Evolutionary conservation across 768 basidiomycete genomes (phyloP).

Genomic region (Macrolepiota dolichaula): DNA sequence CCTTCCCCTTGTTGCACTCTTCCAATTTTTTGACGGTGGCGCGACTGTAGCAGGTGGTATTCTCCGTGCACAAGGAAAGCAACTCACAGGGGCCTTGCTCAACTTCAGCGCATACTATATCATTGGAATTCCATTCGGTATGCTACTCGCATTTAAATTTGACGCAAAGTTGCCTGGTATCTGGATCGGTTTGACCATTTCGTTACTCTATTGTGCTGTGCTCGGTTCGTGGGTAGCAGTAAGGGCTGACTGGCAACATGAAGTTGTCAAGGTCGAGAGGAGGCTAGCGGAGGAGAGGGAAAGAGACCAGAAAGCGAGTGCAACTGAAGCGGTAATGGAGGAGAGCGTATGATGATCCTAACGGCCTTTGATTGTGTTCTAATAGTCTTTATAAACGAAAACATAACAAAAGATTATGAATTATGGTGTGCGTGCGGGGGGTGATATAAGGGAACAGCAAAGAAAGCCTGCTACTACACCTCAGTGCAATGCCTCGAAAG

Average conservation of each 20-base stretch:
- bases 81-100: constrained; percentile 73
- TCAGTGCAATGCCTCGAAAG: background rate
- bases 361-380: background rate
- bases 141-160: constrained; percentile 68
- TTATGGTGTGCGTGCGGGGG: background rate
- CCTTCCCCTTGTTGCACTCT: constrained; percentile 71
- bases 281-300: constrained; percentile 46
- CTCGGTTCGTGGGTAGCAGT: constrained; percentile 54
- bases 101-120: constrained; percentile 83
- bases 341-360: background rate
- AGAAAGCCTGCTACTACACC: background rate
- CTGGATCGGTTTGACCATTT: constrained; percentile 79
- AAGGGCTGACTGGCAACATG: constrained; percentile 63
- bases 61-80: constrained; percentile 80
- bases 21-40: constrained; percentile 85
- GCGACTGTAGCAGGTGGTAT: constrained; percentile 70
- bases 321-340: background rate
- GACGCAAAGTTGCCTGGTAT: constrained; percentile 65
- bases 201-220: constrained; percentile 55
- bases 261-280: constrained; percentile 59
- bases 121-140: constrained; percentile 79
- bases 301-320: constrained; percentile 5
- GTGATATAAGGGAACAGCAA: background rate
- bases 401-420: background rate
- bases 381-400: constrained; percentile 1